Conservation (phyloP, 768 basidiomycete genomes). For the Podaxis sp. region DNA sequence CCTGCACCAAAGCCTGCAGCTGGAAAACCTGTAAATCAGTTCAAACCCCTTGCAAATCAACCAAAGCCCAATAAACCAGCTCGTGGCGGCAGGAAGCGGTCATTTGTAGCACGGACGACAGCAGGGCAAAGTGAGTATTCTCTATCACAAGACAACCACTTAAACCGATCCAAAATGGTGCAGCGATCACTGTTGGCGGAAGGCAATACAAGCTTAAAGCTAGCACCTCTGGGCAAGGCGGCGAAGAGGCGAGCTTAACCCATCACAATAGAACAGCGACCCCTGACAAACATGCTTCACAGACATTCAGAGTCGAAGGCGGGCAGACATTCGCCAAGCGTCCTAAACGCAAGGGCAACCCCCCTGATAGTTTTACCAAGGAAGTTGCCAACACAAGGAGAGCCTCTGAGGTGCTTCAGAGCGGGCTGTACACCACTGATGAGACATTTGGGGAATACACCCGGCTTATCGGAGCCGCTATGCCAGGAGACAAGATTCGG, state of each 20-base stretch:
- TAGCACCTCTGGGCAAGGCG: neutral
- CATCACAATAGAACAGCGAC: neutral
- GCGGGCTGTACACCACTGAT: neutral
- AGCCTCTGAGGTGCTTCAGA: neutral
- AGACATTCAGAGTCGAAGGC: neutral
- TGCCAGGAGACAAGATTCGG: neutral
- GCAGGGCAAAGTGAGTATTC: neutral
- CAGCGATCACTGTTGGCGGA: slow-evolving; percentile 1
- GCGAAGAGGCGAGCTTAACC: neutral
- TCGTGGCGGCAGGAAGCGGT: neutral
- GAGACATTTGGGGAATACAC: neutral
- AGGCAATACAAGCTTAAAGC: neutral
- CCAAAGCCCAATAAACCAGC: neutral
- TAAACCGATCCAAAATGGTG: neutral
- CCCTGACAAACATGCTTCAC: neutral
- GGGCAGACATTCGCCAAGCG: neutral
- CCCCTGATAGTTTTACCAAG: neutral
- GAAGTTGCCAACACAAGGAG: neutral
- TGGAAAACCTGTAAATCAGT: no score
- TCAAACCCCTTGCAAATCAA: no score
- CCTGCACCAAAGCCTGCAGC: no score
- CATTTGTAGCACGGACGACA: neutral
- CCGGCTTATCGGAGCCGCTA: neutral
- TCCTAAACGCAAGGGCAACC: neutral
- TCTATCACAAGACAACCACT: neutral